A percentile compares a stretch with the other conserved stretches of the same genome.
Conservation (phyloP, 768 basidiomycete genomes). For the Tulasnella sp. region DNA sequence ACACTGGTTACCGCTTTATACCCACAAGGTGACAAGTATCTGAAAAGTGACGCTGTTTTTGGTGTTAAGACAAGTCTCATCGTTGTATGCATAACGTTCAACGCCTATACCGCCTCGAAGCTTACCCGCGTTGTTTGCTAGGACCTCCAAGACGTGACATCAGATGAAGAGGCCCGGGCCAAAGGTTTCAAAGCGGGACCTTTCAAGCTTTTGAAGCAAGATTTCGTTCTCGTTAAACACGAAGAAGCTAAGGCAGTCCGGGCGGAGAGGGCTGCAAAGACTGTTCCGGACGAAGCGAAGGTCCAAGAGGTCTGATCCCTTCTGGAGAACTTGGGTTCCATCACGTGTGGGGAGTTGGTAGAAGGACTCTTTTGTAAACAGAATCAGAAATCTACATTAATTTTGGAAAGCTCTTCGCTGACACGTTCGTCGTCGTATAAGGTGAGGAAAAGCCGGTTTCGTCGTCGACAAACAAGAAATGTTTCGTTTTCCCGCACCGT, state of each 20-base stretch:
- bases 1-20: slow-evolving; percentile 71
- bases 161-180: slow-evolving; percentile 46
- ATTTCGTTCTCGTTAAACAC: slow-evolving; percentile 41
- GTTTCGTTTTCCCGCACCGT: not conserved
- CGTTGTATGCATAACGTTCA: slow-evolving; percentile 43
- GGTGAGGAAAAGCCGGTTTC: too few relatives aligned
- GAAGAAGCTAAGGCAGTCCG: slow-evolving; percentile 35
- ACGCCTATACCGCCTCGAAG: not conserved
- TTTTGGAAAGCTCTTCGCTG: too few relatives aligned
- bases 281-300: not conserved
- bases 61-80: slow-evolving; percentile 74
- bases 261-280: slow-evolving; percentile 16
- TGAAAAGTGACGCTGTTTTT: slow-evolving; percentile 68
- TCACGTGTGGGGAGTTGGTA: too few relatives aligned
- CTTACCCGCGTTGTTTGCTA: slow-evolving; percentile 25
- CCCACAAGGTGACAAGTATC: slow-evolving; percentile 57
- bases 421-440: too few relatives aligned
- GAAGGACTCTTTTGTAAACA: too few relatives aligned
- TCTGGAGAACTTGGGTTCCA: too few relatives aligned
- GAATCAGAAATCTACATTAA: too few relatives aligned
- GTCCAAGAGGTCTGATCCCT: not conserved
- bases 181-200: slow-evolving; percentile 46
- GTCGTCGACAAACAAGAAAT: slow-evolving; percentile 1
- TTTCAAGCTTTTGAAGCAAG: slow-evolving; percentile 39
- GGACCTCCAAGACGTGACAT: slow-evolving; percentile 48